Conservation (phyloP, 192 early-diverging fungal genomes). For the Backusella circina region DNA sequence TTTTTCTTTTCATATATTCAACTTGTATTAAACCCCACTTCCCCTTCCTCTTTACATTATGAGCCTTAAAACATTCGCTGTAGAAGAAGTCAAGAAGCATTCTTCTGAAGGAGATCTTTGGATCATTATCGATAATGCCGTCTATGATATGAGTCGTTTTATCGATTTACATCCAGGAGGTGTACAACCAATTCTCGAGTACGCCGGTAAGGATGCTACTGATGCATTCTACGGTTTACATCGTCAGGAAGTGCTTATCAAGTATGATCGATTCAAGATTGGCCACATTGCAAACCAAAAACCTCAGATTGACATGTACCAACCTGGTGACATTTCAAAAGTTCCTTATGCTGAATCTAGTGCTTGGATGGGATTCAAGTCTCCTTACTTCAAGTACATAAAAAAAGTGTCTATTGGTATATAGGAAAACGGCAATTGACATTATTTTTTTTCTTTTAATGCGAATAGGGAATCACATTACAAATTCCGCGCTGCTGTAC, state of each 20-base stretch:
- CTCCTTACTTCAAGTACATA: conserved; percentile 33
- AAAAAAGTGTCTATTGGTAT: background rate
- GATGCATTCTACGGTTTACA: conserved; percentile 38
- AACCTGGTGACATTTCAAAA: conserved; percentile 60
- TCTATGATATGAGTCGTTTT: conserved; percentile 59
- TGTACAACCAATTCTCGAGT: conserved; percentile 58
- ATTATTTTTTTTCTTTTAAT: background rate
- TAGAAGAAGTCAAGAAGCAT: conserved; percentile 32
- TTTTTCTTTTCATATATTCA: background rate
- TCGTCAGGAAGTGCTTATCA: conserved; percentile 55
- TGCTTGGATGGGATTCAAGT: conserved; percentile 45
- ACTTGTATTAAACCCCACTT: background rate
- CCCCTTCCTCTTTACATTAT: background rate
- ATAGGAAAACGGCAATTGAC: background rate
- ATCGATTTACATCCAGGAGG: conserved; percentile 58
- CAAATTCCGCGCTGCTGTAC: conserved; percentile 54
- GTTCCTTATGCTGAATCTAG: conserved; percentile 78
- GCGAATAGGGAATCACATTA: conserved; percentile 60
- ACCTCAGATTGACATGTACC: conserved; percentile 26
- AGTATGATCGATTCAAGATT: conserved; percentile 64
- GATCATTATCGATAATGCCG: conserved; percentile 59
- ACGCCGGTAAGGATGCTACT: conserved; percentile 80
- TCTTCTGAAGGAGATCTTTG: conserved; percentile 38
- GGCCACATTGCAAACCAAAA: conserved; percentile 55
- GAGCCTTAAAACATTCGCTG: conserved; percentile 1